Base-by-base conservation (phyloP, 1,284 basidiomycete genomes). In the Rhodotorula sp. region DNA sequence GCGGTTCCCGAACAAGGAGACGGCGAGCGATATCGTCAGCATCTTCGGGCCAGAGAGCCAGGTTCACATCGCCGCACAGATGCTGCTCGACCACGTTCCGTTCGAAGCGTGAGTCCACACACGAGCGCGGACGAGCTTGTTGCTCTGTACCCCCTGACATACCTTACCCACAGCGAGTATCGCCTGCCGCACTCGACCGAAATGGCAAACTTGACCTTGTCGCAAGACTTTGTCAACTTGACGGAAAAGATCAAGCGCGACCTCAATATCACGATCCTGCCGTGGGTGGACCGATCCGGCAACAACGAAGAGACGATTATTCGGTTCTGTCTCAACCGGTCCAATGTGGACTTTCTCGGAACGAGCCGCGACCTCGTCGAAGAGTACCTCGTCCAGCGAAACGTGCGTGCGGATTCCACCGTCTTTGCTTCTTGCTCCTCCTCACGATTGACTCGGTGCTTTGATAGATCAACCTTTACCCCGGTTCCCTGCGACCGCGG, bases 41-140 rank as follows among this genome's bases (percentile, higher is more conserved):
- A 92, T 99, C 78, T 98, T 94, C 80, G 95, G 95, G 2, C 95
- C 95, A 26, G 95, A 98, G 81, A 92, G 89, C 77, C 95, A 99
- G 81, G 92, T 97, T 21, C 93, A 95, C 81, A 95, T 97, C 77
- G 94, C 95, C 45, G 91, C 91, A 31, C 90, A 95, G 21, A 97
- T 97, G 94, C 85, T 99, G 69, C 84, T 98, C 66, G 83, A 91
- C 90, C 81, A 70, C 79, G 93, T 99, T 67, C 95, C 95, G 1
- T 97, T 97, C 79, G 95, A 98, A 81, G 94, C 94, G 75, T 76
- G 34, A 58, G 75, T 65, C 7, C 8, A 18, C 18, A 15, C 26
- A 5, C 26, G 18, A n/a, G 16, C 26, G 14, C 26, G 3, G 31
- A n/a, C 18, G 7, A 55, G 26, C 26, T n/a, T 7, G 14, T 14